Percentiles rank a stretch among this genome's conserved stretches.
These are phyloP conservation scores for Candida easanensis DNA, from an alignment of 805 yeast genomes.

Conservation along the genomic window DNA sequence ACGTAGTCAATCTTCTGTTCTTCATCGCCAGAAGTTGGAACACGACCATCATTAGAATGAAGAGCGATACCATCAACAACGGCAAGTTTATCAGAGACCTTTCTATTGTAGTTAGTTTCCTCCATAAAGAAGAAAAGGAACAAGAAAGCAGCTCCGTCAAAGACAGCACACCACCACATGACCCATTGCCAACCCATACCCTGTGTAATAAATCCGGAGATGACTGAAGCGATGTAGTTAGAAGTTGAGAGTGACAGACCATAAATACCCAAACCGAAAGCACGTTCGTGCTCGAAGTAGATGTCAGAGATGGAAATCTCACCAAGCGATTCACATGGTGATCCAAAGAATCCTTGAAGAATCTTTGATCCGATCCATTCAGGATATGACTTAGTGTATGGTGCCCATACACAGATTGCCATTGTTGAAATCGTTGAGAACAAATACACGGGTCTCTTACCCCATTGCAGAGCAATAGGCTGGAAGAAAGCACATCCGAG, in stretches of 20 bases:
- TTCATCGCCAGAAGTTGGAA: constrained; percentile 10
- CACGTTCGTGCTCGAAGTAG: constrained; percentile 50
- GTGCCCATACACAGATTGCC: constrained; percentile 42
- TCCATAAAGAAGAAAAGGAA: constrained; percentile 46
- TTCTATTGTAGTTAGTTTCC: constrained; percentile 48
- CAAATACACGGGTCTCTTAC: constrained; percentile 43
- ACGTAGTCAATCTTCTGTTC: constrained; percentile 11
- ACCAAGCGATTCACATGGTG: constrained; percentile 46
- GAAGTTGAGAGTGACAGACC: constrained; percentile 52
- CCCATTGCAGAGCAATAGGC: constrained; percentile 48
- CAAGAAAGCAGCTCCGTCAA: constrained; percentile 38
- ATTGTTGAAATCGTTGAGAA: constrained; percentile 38
- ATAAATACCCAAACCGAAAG: constrained; percentile 46
- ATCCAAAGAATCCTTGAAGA: constrained; percentile 36
- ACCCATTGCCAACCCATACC: constrained; percentile 53
- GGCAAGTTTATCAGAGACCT: constrained; percentile 18
- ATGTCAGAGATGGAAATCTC: constrained; percentile 48
- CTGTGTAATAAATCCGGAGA: constrained; percentile 55
- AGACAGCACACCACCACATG: constrained; percentile 47
- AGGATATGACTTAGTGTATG: constrained; percentile 34
- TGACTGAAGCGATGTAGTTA: constrained; percentile 54
- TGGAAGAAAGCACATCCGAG: constrained; percentile 48
- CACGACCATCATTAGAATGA: background rate
- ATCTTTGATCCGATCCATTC: constrained; percentile 39
- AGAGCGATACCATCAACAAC: constrained; percentile 7